Conservation (phyloP, 441 rosid genomes). For the Erodium trifolium region DNA sequence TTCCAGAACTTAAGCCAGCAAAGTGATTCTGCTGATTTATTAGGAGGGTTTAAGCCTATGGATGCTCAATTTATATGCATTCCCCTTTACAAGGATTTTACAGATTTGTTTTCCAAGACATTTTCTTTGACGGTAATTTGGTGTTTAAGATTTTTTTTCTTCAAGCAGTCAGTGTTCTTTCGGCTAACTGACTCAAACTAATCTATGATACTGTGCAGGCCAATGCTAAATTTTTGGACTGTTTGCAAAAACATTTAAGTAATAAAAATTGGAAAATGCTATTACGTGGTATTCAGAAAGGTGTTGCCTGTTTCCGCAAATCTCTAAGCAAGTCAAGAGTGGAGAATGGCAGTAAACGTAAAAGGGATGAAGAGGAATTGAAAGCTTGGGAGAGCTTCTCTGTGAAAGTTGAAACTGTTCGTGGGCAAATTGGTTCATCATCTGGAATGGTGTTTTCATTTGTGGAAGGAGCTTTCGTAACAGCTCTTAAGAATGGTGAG, state of each 20-base stretch:
- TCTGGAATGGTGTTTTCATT: constrained; percentile 90
- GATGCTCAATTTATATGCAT: constrained; percentile 63
- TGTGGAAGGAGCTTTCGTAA: constrained; percentile 92
- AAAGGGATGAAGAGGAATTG: constrained; percentile 41
- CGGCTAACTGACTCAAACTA: constrained; percentile 20
- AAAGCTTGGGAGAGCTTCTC: constrained; percentile 53
- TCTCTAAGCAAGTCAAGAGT: constrained; percentile 25
- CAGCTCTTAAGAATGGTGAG: constrained; percentile 80
- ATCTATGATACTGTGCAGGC: constrained; percentile 40
- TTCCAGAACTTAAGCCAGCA: constrained; percentile 97
- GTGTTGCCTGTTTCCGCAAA: constrained; percentile 28
- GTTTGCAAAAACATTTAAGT: constrained; percentile 38
- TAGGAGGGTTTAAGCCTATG: constrained; percentile 98
- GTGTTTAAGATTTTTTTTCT: constrained; percentile 12
- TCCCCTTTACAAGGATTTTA: constrained; percentile 69
- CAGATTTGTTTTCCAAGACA: constrained; percentile 45
- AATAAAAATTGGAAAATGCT: constrained; percentile 57
- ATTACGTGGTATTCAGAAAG: constrained; percentile 43
- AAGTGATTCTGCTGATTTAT: constrained; percentile 89
- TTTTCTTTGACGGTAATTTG: constrained; percentile 40
- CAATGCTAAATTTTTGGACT: constrained; percentile 31
- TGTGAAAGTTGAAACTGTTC: constrained; percentile 45
- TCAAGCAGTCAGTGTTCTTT: constrained; percentile 7
- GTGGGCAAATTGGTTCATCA: constrained; percentile 43
- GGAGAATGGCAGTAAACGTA: constrained; percentile 59